Evolutionary conservation across 257 asterid genomes (phyloP), one percentile per base, ranked within the genome.

Genomic region (Ilex aquifolium): DNA sequence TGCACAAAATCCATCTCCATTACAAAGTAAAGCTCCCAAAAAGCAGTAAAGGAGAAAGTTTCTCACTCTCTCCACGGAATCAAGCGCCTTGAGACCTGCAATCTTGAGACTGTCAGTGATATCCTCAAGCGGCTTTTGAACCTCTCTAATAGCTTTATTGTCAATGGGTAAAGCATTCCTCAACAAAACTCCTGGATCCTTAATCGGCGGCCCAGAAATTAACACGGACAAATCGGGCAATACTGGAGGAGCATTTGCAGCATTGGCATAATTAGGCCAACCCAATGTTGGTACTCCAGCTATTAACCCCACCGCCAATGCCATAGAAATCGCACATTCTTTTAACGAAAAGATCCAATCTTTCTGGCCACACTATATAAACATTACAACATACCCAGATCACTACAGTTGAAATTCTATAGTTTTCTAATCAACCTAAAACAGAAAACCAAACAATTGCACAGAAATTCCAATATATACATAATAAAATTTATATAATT

Each of bases 71-170:
- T 90, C 99, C 5, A 82, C 92, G 52, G 97, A 82, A 77, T 87
- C 97, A 67, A 93, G 86, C 10, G 95, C 96, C 67, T 80, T 93
- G 54, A 71, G 74, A 48, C 99, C 95, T 46, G 96, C 77, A 81
- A 87, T 58, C 74, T 87, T 93, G 14, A 93, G 88, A 77, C 99
- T 93, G 0, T 90, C 99, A 0, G 95, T 83, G 61, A 93, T 90
- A 78, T 93, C 97, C 75, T 93, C 99, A 12, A 93, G 95, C 5
- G 99, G 99, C 82, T 85, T 93, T 68, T 93, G 99, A 66, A 93
- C 99, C 65, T 87, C 96, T 75, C 99, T 76, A 67, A 93, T 87
- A 4, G 99, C 96, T 78, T 90, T 93, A 68, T 90, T 93, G 60
- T 93, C 77, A 39, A 93, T 90, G 42, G 99, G 99, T 79, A 93